Percentiles rank a stretch among this genome's conserved stretches.
These are phyloP conservation scores for Xerocomellus chrysenteron DNA, from an alignment of 768 basidiomycete genomes.

Conservation along the genomic window DNA sequence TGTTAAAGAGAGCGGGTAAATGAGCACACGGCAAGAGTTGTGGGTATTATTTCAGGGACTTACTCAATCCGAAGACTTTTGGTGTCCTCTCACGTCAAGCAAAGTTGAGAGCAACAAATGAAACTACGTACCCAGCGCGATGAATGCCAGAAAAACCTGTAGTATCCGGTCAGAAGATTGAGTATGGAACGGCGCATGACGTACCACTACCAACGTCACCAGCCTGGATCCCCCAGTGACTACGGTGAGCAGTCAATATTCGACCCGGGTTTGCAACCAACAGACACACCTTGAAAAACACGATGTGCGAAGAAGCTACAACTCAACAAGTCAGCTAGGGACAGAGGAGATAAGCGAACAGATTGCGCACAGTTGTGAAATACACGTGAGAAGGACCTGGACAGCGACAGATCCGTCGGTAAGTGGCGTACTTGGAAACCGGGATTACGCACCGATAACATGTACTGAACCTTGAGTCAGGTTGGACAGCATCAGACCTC, in stretches of 20 bases:
- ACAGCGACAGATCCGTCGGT: background rate
- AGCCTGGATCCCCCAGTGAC: slow-evolving; percentile 20
- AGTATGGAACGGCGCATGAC: background rate
- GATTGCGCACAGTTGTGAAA: slow-evolving; percentile 26
- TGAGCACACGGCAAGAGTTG: background rate
- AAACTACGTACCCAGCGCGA: slow-evolving; percentile 22
- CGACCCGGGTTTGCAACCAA: too few relatives aligned
- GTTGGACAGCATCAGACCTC: background rate
- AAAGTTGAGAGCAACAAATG: background rate
- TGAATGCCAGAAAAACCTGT: slow-evolving; percentile 20
- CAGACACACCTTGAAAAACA: slow-evolving; percentile 23
- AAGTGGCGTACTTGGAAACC: background rate
- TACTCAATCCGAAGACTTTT: slow-evolving; percentile 30
- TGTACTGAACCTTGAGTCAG: slow-evolving; percentile 21
- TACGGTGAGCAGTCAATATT: background rate
- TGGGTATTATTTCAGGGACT: slow-evolving; percentile 4
- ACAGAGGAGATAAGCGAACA: background rate
- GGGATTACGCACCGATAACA: slow-evolving; percentile 22
- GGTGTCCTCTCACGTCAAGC: slow-evolving; percentile 12
- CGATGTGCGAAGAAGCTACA: slow-evolving; percentile 27
- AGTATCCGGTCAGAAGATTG: background rate
- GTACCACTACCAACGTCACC: slow-evolving; percentile 18
- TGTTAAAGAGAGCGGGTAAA: background rate
- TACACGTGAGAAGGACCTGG: slow-evolving; percentile 26
- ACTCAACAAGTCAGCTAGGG: background rate